phyloP scores from a whole-genome alignment of 495 filamentous ascomycete genomes.

The Aspergillus affinis region DNA sequence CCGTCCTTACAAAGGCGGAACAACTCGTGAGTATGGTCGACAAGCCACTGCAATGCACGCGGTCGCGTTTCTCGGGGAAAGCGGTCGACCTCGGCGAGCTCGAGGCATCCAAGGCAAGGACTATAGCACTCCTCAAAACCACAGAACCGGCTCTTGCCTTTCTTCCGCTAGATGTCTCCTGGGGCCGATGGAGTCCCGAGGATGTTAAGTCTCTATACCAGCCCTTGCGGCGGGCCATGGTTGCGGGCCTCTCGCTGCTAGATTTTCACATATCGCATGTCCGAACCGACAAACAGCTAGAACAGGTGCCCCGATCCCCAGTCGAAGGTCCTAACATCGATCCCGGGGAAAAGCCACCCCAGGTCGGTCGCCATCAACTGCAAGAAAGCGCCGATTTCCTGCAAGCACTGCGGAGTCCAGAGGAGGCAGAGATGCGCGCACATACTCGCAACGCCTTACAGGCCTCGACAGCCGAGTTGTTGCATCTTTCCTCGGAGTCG shows the following conservation, averaged over 20 bases:
- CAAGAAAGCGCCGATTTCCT: slow-evolving; percentile 12
- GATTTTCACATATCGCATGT: slow-evolving; percentile 18
- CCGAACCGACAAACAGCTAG: slow-evolving; percentile 2
- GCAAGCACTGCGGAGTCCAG: slow-evolving; percentile 12
- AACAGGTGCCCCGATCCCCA: background rate
- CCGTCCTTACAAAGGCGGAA: slow-evolving; percentile 11
- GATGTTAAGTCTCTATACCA: slow-evolving; percentile 15
- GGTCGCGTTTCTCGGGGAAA: slow-evolving; percentile 7
- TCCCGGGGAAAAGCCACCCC: slow-evolving; percentile 1
- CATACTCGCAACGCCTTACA: slow-evolving; percentile 11
- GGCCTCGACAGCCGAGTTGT: slow-evolving; percentile 9
- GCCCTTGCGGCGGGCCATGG: slow-evolving; percentile 12
- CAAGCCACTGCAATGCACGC: slow-evolving; percentile 7
- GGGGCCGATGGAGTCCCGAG: slow-evolving; percentile 19
- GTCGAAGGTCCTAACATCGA: background rate
- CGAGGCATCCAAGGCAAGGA: slow-evolving; percentile 7
- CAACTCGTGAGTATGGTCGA: slow-evolving; percentile 13
- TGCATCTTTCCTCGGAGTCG: slow-evolving; percentile 11
- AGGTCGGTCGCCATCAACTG: slow-evolving; percentile 10
- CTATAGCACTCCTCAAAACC: slow-evolving; percentile 12
- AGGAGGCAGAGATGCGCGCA: slow-evolving; percentile 4
- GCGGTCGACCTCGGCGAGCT: slow-evolving; percentile 5
- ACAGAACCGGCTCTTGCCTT: slow-evolving; percentile 21
- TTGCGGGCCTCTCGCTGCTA: slow-evolving; percentile 13
- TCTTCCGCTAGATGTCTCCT: slow-evolving; percentile 20